Base-by-base conservation (phyloP, 228 moss, liverwort and hornwort species). In the Sphagnum magellanicum region DNA sequence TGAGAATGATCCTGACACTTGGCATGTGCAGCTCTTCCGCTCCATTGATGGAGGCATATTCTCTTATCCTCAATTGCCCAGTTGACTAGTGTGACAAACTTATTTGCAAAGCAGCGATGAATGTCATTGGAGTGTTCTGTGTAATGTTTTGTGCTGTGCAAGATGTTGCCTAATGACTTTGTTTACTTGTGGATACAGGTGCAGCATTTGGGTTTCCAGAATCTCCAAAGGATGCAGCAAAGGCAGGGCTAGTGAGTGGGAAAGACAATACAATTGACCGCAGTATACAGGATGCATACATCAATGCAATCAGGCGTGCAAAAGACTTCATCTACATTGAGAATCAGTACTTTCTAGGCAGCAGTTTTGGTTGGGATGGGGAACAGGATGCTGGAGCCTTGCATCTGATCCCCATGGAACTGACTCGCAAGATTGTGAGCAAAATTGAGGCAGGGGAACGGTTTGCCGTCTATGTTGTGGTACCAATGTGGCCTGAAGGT, bases 281-380 rank as follows among this genome's bases (percentile, higher is more conserved):
- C 6, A 84, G 84, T 65, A 79, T 87, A 61, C 87, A 87, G 10
- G 84, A 87, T 51, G 81, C 87, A 0, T 87, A 87, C 67, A 77
- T 87, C 75, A 81, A 87, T 68, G 87, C 87, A 6, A 87, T 87
- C 59, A 65, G 87, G 49, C 87, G 87, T 10, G 87, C 87, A 4
- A 79, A 81, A 73, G 73, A 87, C 69, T 87, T 73, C 74, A 75
- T 87, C 49, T 87, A 87, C 75, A 84, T 87, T 17, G 87, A 87
- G 67, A 87, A 87, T 49, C 87, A 87, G 77, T 87, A 87, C 67
- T 87, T 87, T 69, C 62, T 87, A 61, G 87, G 87, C 14, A 87
- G 87, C 13, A 75, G 61, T 53, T 84, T 77, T 61, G 77, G 47
- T 5, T 87, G 87, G 87, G 68, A 73, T 11, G 3, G 65, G 1